Conservation (phyloP, 495 filamentous ascomycete genomes). For the Aspergillus funiculosus region DNA sequence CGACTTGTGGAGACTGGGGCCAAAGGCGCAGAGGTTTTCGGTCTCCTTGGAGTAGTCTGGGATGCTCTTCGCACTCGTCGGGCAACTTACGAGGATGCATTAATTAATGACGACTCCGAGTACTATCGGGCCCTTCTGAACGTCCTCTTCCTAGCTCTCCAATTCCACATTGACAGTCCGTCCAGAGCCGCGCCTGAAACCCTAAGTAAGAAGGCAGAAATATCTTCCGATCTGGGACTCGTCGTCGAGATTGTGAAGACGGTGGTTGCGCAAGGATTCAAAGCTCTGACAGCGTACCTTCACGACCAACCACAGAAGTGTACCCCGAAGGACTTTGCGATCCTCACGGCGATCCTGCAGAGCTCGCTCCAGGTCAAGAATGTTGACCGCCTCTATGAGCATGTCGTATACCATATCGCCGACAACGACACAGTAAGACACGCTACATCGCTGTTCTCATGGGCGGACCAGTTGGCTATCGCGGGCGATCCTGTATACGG, state of each 20-base stretch:
- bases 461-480: constrained; percentile 71
- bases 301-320: constrained; percentile 56
- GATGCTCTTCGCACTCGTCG: constrained; percentile 58
- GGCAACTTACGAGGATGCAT: constrained; percentile 57
- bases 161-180: constrained; percentile 46
- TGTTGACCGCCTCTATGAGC: constrained; percentile 43
- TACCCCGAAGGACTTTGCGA: constrained; percentile 66
- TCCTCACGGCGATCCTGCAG: constrained; percentile 86
- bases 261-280: constrained; percentile 76
- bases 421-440: constrained; percentile 64
- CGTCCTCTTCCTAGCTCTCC: constrained; percentile 76
- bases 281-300: constrained; percentile 65
- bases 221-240: constrained; percentile 42
- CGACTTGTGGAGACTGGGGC: constrained; percentile 60
- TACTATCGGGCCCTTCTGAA: constrained; percentile 81
- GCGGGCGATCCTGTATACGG: constrained; percentile 90
- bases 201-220: constrained; percentile 33
- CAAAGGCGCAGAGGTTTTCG: constrained; percentile 53
- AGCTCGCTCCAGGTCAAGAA: constrained; percentile 62
- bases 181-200: constrained; percentile 27
- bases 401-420: constrained; percentile 61
- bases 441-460: constrained; percentile 84
- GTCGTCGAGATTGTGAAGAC: constrained; percentile 69
- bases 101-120: constrained; percentile 54
- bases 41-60: constrained; percentile 61